Conservation (phyloP, 345 rosid species). For the Aurinia saxatilis region DNA sequence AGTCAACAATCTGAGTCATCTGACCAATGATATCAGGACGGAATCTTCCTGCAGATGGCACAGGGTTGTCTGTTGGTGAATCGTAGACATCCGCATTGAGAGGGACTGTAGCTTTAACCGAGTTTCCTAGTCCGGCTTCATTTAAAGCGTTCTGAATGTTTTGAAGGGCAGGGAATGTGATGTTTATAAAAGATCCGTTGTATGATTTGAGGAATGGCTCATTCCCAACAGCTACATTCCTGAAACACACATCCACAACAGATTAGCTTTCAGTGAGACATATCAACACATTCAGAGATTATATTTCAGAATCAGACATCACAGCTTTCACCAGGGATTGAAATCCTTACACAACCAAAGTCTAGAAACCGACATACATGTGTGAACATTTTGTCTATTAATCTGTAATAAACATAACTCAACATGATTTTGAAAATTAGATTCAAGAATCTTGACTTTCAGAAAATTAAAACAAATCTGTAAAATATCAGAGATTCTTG, state of each 20-base stretch:
- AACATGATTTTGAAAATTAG: not conserved
- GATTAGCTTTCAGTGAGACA: not conserved
- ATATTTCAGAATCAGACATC: not conserved
- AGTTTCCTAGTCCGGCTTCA: conserved; percentile 61
- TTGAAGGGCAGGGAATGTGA: conserved; percentile 71
- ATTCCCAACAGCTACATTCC: conserved; percentile 78
- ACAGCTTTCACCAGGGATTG: no score
- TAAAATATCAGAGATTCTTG: no score
- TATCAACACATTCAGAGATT: not conserved
- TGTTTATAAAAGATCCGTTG: conserved; percentile 52
- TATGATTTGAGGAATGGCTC: conserved; percentile 75
- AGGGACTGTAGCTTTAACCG: conserved; percentile 77
- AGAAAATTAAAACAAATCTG: no score
- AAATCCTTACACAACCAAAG: no score
- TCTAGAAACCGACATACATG: not conserved
- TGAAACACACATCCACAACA: conserved; percentile 21
- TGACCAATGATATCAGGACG: conserved; percentile 44
- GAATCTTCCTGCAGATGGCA: conserved; percentile 77
- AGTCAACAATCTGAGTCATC: conserved; percentile 70
- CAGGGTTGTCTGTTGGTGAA: conserved; percentile 48
- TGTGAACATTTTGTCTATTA: not conserved
- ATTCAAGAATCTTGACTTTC: no score
- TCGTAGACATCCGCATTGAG: conserved; percentile 73
- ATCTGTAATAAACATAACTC: not conserved
- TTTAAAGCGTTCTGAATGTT: conserved; percentile 88